Conservation (phyloP, 768 basidiomycete species). For the Paxillus ammoniavirescens region DNA sequence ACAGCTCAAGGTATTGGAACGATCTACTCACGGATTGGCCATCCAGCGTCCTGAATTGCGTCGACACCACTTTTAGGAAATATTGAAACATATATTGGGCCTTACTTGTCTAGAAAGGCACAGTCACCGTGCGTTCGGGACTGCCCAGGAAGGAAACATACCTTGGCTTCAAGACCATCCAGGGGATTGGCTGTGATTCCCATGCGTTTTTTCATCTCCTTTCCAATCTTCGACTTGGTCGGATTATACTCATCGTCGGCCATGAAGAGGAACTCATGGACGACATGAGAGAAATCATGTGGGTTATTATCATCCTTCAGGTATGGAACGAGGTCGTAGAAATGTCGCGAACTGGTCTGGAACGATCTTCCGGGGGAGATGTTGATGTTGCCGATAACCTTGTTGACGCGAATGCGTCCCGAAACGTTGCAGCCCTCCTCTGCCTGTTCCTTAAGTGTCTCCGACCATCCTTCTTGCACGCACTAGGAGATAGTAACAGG, state of each 20-base stretch:
- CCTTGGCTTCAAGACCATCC: constrained; percentile 59
- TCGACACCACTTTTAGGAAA: constrained; percentile 98
- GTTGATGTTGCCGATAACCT: constrained; percentile 94
- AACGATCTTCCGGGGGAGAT: constrained; percentile 95
- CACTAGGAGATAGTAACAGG: constrained; percentile 53
- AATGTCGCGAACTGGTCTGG: constrained; percentile 76
- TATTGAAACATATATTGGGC: constrained; percentile 97
- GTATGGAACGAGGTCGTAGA: constrained; percentile 93
- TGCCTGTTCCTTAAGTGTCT: constrained; percentile 88
- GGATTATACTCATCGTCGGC: constrained; percentile 80
- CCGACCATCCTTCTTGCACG: constrained; percentile 90
- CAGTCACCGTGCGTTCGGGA: constrained; percentile 3
- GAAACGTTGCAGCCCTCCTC: constrained; percentile 93
- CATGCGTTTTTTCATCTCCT: constrained; percentile 65
- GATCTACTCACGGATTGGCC: constrained; percentile 56
- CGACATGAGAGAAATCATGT: constrained; percentile 91
- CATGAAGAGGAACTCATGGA: constrained; percentile 78
- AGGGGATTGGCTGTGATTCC: constrained; percentile 78
- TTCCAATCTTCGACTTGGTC: constrained; percentile 58
- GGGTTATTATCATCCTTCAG: constrained; percentile 82
- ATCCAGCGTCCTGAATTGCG: constrained; percentile 84
- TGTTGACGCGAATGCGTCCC: constrained; percentile 92
- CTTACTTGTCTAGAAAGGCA: constrained; percentile 56
- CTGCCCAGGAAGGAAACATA: constrained; percentile 30
- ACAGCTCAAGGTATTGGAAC: background rate